These are phyloP conservation scores for Pleurotus sapidus DNA, from an alignment of 768 basidiomycete species.

Conservation along the genomic window DNA sequence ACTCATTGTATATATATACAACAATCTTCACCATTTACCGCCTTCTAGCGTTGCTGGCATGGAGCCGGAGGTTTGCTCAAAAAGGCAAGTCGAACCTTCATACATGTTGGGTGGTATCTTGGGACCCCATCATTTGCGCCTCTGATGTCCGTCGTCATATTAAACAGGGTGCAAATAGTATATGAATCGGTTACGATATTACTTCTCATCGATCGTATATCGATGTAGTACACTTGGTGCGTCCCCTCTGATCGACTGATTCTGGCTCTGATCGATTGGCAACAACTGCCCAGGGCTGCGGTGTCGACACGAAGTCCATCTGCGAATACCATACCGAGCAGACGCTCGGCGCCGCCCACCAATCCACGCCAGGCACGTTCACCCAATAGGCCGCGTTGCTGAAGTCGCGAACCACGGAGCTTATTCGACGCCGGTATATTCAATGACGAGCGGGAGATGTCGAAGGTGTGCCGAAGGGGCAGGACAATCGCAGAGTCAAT, in stretches of 20 bases:
- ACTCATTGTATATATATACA: constrained; percentile 7
- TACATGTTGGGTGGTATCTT: constrained; percentile 8
- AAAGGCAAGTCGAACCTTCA: constrained; percentile 2
- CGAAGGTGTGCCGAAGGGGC: background rate
- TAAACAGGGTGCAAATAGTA: constrained; percentile 2
- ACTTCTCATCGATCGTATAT: constrained; percentile 7
- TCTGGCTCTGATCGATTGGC: constrained; percentile 7
- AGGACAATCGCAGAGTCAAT: constrained; percentile 24
- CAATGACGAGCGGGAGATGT: background rate
- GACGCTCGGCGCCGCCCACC: constrained; percentile 5
- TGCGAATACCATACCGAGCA: background rate
- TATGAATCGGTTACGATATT: constrained; percentile 7
- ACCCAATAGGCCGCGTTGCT: background rate
- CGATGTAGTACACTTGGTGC: constrained; percentile 1
- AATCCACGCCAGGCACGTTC: constrained; percentile 2
- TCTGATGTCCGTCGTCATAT: constrained; percentile 9
- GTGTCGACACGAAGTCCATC: constrained; percentile 2
- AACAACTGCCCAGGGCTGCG: background rate
- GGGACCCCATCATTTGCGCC: constrained; percentile 5
- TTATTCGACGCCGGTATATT: constrained; percentile 2
- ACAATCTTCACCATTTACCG: background rate
- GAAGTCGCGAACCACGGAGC: constrained; percentile 4
- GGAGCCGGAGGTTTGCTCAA: background rate
- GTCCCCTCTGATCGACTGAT: constrained; percentile 7
- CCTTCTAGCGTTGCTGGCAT: background rate